Conservation (phyloP, 192 early-diverging fungal genomes). For the Phycomyces nitens region DNA sequence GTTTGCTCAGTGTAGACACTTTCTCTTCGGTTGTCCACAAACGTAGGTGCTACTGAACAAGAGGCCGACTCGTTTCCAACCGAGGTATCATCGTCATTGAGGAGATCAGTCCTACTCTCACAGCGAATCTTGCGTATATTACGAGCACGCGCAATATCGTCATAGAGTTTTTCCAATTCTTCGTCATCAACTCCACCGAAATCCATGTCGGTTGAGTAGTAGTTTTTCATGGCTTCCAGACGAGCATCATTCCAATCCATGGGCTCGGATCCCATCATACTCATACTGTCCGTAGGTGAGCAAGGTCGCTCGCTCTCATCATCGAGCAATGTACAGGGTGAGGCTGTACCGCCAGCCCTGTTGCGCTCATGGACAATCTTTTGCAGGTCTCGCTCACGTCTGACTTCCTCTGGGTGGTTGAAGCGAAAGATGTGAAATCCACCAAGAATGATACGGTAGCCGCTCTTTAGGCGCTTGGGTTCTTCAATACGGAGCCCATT, state of each 20-base stretch:
- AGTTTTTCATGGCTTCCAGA: conserved; percentile 60
- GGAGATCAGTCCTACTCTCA: conserved; percentile 37
- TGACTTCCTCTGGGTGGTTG: conserved; percentile 79
- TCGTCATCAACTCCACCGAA: conserved; percentile 53
- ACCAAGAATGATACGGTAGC: conserved; percentile 78
- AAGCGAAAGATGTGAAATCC: conserved; percentile 81
- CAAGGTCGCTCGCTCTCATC: conserved; percentile 14
- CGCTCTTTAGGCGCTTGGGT: conserved; percentile 56
- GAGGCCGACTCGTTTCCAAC: not conserved
- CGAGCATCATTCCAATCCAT: conserved; percentile 78
- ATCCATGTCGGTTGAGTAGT: conserved; percentile 34
- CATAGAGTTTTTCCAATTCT: conserved; percentile 51
- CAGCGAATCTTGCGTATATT: conserved; percentile 46
- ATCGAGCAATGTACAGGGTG: not conserved
- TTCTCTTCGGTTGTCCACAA: conserved; percentile 22
- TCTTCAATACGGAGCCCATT: conserved; percentile 67
- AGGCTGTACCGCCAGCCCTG: not conserved
- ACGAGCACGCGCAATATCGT: conserved; percentile 51
- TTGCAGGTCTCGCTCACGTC: conserved; percentile 53
- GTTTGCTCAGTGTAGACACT: conserved; percentile 28
- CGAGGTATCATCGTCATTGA: not conserved
- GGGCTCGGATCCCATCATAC: conserved; percentile 40
- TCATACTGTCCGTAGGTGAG: conserved; percentile 26
- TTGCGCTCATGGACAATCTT: not conserved
- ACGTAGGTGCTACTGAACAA: conserved; percentile 5